A percentile compares a stretch with the other conserved stretches of the same genome.
phyloP scores from a whole-genome alignment of 192 early-diverging fungal species.

The Podila clonocystis region DNA sequence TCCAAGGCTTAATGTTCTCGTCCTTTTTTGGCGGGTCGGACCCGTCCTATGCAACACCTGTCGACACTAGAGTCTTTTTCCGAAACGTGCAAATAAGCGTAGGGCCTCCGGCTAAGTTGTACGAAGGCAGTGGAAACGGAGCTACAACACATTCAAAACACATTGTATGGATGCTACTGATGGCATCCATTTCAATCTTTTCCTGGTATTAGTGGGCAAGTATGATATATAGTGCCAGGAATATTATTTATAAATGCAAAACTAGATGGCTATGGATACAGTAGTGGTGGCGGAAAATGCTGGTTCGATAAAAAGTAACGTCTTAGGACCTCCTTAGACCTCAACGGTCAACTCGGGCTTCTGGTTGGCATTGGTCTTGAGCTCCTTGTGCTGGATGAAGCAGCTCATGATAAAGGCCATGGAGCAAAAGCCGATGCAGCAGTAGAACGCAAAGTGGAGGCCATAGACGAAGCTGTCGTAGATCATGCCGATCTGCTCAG shows the following conservation, averaged over 20 bases:
- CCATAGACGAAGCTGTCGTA: slow-evolving; percentile 25
- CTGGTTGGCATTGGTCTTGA: slow-evolving; percentile 50
- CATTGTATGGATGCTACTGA: no score
- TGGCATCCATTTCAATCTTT: no score
- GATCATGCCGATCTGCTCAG: slow-evolving; percentile 15
- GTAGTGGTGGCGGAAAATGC: no score
- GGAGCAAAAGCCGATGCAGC: slow-evolving; percentile 27
- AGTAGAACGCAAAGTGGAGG: slow-evolving; percentile 39
- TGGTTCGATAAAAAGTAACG: no score
- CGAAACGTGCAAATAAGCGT: slow-evolving; percentile 55
- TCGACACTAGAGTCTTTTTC: slow-evolving; percentile 53
- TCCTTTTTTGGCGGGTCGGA: slow-evolving; percentile 63
- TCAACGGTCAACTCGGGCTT: slow-evolving; percentile 42
- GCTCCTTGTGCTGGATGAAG: slow-evolving; percentile 49
- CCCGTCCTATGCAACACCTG: slow-evolving; percentile 46
- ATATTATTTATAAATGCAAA: no score
- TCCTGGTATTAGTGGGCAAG: no score
- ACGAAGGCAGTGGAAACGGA: slow-evolving; percentile 20
- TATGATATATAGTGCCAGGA: no score
- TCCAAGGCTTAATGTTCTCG: slow-evolving; percentile 59
- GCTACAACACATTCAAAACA: no score
- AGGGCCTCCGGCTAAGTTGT: slow-evolving; percentile 44
- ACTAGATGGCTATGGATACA: no score
- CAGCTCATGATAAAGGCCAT: slow-evolving; percentile 33
- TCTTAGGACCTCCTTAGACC: not conserved